Percentiles rank a stretch among this genome's conserved stretches.
Conservation (phyloP, 345 rosid species). For the Brassica juncea region DNA sequence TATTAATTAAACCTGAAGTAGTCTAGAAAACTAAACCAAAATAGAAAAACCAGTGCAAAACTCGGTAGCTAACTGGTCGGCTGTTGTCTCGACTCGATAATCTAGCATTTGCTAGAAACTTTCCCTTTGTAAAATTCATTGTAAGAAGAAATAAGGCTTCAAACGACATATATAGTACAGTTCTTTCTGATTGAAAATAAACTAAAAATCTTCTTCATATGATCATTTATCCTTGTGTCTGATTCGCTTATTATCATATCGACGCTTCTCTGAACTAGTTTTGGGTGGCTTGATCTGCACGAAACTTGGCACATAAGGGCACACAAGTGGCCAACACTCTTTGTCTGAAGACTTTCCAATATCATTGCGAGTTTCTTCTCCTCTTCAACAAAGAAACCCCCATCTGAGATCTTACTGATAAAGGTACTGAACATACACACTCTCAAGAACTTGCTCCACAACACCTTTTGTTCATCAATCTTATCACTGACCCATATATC, state of each 20-base stretch:
- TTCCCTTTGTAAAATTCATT: too few species aligned
- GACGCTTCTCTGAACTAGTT: not conserved
- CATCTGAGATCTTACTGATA: not conserved
- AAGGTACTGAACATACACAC: not conserved
- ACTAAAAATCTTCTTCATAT: not conserved
- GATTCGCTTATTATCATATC: not conserved
- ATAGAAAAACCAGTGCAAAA: too few species aligned
- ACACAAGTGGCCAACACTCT: not conserved
- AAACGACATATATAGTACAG: not conserved
- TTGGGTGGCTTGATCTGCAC: not conserved
- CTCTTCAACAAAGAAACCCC: not conserved
- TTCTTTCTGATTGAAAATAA: not conserved
- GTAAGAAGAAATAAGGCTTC: too few species aligned
- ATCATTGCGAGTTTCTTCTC: not conserved
- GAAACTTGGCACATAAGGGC: constrained; percentile 2
- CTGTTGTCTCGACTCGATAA: too few species aligned
- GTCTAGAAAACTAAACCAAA: too few species aligned
- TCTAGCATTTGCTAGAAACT: too few species aligned
- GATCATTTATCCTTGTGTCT: not conserved
- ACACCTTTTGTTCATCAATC: not conserved
- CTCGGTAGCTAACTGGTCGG: too few species aligned
- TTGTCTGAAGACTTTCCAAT: not conserved
- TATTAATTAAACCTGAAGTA: too few species aligned
- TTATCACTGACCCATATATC: not conserved
- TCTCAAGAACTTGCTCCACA: not conserved